phyloP scores from a whole-genome alignment of 306 rosid species.

The Prunus mume region DNA sequence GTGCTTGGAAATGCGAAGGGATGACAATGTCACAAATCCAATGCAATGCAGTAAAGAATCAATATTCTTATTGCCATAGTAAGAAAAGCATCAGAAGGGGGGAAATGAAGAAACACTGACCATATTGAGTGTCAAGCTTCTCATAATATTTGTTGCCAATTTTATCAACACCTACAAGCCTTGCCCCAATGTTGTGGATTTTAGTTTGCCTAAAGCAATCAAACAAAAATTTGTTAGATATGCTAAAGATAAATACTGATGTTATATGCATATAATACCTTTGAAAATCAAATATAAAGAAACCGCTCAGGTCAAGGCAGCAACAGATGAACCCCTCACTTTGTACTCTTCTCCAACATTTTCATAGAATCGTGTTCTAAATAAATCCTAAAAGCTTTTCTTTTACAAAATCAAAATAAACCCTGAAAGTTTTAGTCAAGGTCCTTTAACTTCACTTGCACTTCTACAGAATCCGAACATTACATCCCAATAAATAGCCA shows the following conservation, averaged over 20 bases:
- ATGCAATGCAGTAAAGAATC: not conserved
- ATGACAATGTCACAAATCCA: not conserved
- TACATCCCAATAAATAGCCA: not conserved
- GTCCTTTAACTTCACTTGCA: not conserved
- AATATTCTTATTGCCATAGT: not conserved
- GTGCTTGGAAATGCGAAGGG: not conserved
- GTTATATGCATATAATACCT: not conserved
- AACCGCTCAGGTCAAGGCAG: not conserved
- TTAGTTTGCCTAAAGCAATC: slow-evolving; percentile 79
- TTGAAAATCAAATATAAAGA: not conserved
- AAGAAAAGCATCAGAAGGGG: not conserved
- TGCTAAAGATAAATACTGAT: slow-evolving; percentile 1
- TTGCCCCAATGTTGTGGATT: slow-evolving; percentile 94
- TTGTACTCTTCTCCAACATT: not conserved
- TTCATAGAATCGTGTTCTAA: not conserved
- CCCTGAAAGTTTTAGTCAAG: not conserved
- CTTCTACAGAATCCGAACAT: not conserved
- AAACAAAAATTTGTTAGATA: slow-evolving; percentile 26
- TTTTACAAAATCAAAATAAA: not conserved
- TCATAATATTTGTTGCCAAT: slow-evolving; percentile 89
- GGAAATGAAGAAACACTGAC: slow-evolving; percentile 40
- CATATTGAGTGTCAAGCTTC: slow-evolving; percentile 61
- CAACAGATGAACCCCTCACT: not conserved
- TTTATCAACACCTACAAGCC: slow-evolving; percentile 86
- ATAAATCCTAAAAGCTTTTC: not conserved